Evolutionary conservation across 768 basidiomycete species (phyloP).

Genomic region (Serendipita sp.): DNA sequence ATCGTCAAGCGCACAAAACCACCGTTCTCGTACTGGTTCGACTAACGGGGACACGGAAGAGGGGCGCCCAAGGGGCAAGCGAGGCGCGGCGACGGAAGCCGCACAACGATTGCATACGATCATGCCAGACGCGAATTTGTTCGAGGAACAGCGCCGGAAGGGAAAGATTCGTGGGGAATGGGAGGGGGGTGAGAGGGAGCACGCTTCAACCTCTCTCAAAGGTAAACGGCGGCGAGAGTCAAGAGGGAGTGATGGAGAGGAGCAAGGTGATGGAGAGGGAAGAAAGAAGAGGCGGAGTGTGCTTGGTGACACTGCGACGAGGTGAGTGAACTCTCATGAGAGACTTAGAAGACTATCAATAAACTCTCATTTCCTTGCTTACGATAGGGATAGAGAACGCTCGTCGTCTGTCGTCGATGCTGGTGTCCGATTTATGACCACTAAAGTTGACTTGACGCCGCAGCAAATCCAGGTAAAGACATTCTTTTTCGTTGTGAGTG

Average conservation of each 20-base stretch:
- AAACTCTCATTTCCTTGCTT: too few relatives aligned
- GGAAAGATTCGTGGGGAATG: constrained; percentile 18
- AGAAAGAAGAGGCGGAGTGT: neutral
- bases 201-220: too few relatives aligned
- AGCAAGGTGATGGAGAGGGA: neutral
- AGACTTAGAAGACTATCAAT: too few relatives aligned
- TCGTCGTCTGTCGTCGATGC: too few relatives aligned
- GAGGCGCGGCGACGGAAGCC: constrained; percentile 40
- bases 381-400: too few relatives aligned
- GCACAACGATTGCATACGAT: constrained; percentile 32
- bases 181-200: constrained; percentile 12
- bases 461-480: too few relatives aligned
- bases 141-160: constrained; percentile 46
- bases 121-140: constrained; percentile 65
- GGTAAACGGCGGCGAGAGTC: too few relatives aligned
- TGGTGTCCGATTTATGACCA: neutral
- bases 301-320: neutral
- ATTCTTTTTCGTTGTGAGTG: too few relatives aligned
- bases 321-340: too few relatives aligned
- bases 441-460: neutral
- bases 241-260: neutral
- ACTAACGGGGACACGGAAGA: neutral
- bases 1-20: neutral
- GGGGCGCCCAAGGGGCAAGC: constrained; percentile 16
- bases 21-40: neutral